Conservation (phyloP, 805 yeast genomes). For the Kuraishia molischiana region DNA sequence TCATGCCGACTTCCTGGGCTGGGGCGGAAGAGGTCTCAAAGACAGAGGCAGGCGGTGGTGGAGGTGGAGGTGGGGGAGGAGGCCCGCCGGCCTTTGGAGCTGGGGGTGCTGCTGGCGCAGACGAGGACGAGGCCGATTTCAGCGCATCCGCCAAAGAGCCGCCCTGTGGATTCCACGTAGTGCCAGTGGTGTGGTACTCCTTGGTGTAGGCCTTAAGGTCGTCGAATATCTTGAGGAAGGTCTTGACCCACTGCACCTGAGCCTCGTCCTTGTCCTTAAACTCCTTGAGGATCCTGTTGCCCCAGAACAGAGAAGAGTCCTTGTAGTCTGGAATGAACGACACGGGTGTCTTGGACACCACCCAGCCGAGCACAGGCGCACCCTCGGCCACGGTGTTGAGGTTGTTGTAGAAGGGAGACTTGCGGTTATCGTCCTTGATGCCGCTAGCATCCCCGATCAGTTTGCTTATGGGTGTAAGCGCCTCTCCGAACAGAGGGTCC, state of each 20-base stretch:
- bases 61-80: conserved; percentile 90
- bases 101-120: conserved; percentile 24
- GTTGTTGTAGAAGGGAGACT: conserved; percentile 54
- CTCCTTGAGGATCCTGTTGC: conserved; percentile 83
- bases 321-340: conserved; percentile 72
- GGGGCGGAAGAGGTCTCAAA: conserved; percentile 32
- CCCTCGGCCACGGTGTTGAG: conserved; percentile 85
- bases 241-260: conserved; percentile 77
- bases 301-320: conserved; percentile 91
- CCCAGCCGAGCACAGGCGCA: conserved; percentile 86
- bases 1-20: conserved; percentile 31
- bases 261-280: conserved; percentile 59
- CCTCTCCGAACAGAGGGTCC: conserved; percentile 42
- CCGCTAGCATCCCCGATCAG: conserved; percentile 46
- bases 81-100: conserved; percentile 26
- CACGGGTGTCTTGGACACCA: conserved; percentile 66
- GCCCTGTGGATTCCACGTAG: conserved; percentile 55
- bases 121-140: conserved; percentile 13
- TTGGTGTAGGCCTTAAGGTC: conserved; percentile 66
- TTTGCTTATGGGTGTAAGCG: conserved; percentile 62
- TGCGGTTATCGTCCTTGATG: conserved; percentile 68
- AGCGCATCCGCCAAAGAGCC: conserved; percentile 54
- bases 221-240: conserved; percentile 53
- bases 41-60: conserved; percentile 76
- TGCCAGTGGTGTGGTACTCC: conserved; percentile 76